phyloP scores from a whole-genome alignment of 345 rosid genomes.

The Salix exigua region DNA sequence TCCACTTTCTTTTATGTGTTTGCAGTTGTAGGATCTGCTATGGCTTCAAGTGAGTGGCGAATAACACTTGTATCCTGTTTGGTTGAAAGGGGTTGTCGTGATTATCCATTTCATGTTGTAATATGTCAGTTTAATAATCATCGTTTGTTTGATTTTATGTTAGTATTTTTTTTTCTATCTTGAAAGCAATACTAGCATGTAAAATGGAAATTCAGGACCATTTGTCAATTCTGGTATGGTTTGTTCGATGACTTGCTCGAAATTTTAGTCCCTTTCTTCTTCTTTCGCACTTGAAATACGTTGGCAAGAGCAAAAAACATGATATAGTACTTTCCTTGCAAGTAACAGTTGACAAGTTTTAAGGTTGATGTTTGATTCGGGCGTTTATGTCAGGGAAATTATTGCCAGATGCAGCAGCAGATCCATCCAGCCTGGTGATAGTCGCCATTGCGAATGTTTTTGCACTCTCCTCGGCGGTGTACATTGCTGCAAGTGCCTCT shows the following conservation, averaged over 20 bases:
- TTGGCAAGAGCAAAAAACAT: neutral
- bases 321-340: neutral
- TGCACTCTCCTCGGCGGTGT: slow-evolving; percentile 65
- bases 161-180: neutral
- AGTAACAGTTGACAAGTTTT: neutral
- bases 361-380: neutral
- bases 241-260: neutral
- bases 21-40: slow-evolving; percentile 76
- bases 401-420: slow-evolving; percentile 49
- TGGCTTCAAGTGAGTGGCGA: slow-evolving; percentile 59
- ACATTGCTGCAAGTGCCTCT: slow-evolving; percentile 56
- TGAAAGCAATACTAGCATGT: neutral
- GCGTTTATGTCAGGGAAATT: slow-evolving; percentile 48
- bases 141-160: neutral
- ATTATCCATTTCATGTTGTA: neutral
- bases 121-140: neutral
- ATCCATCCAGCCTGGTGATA: slow-evolving; percentile 49
- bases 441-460: slow-evolving; percentile 68
- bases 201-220: neutral
- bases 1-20: slow-evolving; percentile 85
- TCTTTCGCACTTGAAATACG: neutral
- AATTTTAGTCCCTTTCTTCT: neutral
- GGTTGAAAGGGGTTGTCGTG: neutral
- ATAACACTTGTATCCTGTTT: neutral
- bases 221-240: neutral